Percentiles rank a stretch among this genome's conserved stretches.
phyloP scores from a whole-genome alignment of 2,329 filamentous ascomycete genomes.

The Arthrobotrys sphaeroides region DNA sequence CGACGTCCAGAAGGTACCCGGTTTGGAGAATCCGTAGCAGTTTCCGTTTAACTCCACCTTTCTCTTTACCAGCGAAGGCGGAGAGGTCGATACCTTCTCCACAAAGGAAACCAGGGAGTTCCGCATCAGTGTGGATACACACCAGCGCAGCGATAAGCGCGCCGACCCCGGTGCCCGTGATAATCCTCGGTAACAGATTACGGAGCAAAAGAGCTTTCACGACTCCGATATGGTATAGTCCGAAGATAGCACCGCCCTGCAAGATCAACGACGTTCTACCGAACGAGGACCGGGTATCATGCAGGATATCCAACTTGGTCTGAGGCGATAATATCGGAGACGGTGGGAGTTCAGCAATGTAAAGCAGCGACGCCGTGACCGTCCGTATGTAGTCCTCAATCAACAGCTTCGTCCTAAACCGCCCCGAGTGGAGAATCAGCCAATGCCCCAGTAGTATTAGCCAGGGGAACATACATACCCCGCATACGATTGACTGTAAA shows the following conservation, averaged over 20 bases:
- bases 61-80: constrained; percentile 70
- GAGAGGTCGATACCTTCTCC: constrained; percentile 84
- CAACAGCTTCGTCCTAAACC: constrained; percentile 77
- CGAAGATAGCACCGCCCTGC: constrained; percentile 91
- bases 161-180: constrained; percentile 89
- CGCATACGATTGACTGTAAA: constrained; percentile 85
- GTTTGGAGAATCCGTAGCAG: constrained; percentile 75
- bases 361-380: constrained; percentile 80
- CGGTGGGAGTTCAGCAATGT: constrained; percentile 68
- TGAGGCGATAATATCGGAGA: constrained; percentile 71
- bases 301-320: constrained; percentile 83
- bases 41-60: constrained; percentile 65
- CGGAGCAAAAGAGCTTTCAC: constrained; percentile 85
- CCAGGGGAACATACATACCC: constrained; percentile 60
- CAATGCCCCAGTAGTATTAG: neutral
- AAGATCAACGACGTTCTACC: constrained; percentile 85
- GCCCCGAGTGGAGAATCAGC: neutral
- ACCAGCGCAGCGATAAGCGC: constrained; percentile 89
- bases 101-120: constrained; percentile 78
- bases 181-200: constrained; percentile 84
- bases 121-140: constrained; percentile 84
- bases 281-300: constrained; percentile 81
- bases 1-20: constrained; percentile 84
- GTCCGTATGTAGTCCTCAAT: constrained; percentile 91
- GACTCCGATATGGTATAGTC: constrained; percentile 87